Evolutionary conservation across 768 basidiomycete genomes (phyloP), one percentile per base, ranked within the genome.

Genomic region (Macrocybe gigantea): DNA sequence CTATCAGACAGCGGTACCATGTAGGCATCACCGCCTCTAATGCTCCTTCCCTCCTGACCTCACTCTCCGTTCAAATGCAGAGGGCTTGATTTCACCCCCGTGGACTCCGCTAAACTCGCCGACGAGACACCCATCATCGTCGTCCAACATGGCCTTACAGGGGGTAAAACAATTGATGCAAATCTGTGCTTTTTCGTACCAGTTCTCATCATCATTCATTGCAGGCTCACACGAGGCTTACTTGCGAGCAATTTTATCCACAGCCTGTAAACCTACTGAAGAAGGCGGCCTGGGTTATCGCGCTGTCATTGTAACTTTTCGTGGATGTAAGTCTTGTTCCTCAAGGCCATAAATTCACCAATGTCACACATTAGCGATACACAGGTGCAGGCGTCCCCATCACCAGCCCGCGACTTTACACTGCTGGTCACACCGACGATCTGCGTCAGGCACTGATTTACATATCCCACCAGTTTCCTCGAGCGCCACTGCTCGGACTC

Each of bases 241-340:
- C 56, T 81, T 90, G 22, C 70, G 87, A 46, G 77, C 82, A 33
- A 72, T 91, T 33, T 64, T 93, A 8, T 71, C 74, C 14, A 79
- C 79, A 43, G 79, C 78, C 6, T 79, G 80, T 57, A 65, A 64
- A 32, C 72, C 83, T n/a, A 68, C 76, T n/a, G 66, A 71, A 35
- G 67, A 83, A 53, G 85, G 83, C 10, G 89, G 89, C 3, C 66
- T 89, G 41, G 87, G 88, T 7, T 88, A 83, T 59, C 73, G 90
- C 51, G 88, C 73, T 1, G 79, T 83, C 8, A 85, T 91, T 7
- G 74, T 90, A 55, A 89, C 88, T 64, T 88, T 80, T 62, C 75
- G 88, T 47, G 88, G 87, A 52, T 88, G 87, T 81, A 54, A 61
- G 80, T 68, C 34, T 44, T 5, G 6, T 38, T 45, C 14, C 41